Evolutionary conservation across 306 rosid genomes (phyloP), one percentile per base, ranked within the genome.

Genomic region (Psophocarpus tetragonolobus): DNA sequence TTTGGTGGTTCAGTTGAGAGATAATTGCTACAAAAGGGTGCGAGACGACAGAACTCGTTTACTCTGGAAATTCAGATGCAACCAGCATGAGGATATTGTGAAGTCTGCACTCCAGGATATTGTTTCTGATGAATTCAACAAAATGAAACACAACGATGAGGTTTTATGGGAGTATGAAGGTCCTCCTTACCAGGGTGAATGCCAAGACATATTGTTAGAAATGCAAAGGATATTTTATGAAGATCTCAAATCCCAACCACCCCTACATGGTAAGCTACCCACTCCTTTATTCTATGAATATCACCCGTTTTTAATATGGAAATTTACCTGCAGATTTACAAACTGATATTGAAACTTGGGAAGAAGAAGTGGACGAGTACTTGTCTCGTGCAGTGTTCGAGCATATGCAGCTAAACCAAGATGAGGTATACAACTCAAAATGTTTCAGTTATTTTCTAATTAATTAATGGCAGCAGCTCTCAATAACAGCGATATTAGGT

Each of bases 211-310:
- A 8, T 48, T 90, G 74, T 36, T 93, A 75, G 93, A 91, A 82
- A 91, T 93, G 96, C 93, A 90, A 74, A 87, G 83, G 72, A 88
- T 93, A 48, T 93, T 93, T 86, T 93, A 93, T 73, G 83, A 93
- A 79, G 93, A 91, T 81, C 86, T 83, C 53, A 60, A 61, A 42
- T 68, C 47, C 24, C 86, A 91, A 60, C 73, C 86, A 73, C 77
- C 73, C 14, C 17, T 36, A 8, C 67, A 87, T 81, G 96, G 97
- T 90, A 24, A 7, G 9, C 5, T 15, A 30, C 68, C 32, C 13
- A 3, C 42, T 54, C n/a, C n/a, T n/a, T n/a, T n/a, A n/a, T n/a
- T n/a, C n/a, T n/a, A n/a, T n/a, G n/a, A n/a, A n/a, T n/a, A n/a
- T n/a, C 48, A n/a, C 44, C 41, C 68, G 30, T n/a, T 70, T 27